Percentiles rank a stretch among this genome's conserved stretches.
Evolutionary conservation across 2,329 filamentous ascomycete species (phyloP).

Genomic region (Aspergillus spinulosporus): DNA sequence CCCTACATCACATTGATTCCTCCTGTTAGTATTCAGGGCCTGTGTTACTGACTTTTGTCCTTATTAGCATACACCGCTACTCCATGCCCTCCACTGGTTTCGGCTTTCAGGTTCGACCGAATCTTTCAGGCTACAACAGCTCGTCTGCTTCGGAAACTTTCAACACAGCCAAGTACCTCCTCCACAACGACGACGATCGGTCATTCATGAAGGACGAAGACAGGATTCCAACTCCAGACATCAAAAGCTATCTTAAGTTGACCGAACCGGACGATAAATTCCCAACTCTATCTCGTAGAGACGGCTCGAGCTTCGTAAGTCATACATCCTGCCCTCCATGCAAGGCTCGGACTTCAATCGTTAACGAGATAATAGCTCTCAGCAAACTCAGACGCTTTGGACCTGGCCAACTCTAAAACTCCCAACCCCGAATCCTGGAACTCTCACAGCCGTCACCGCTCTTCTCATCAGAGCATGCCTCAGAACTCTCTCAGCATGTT

Average conservation of each 20-base stretch:
- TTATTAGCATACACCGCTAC: slow-evolving; percentile 75
- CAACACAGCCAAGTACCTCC: slow-evolving; percentile 82
- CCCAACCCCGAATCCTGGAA: slow-evolving; percentile 67
- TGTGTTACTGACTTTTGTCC: slow-evolving; percentile 12
- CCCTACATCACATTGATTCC: neutral
- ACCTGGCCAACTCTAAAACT: slow-evolving; percentile 71
- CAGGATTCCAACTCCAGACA: slow-evolving; percentile 61
- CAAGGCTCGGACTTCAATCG: slow-evolving; percentile 23
- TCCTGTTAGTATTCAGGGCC: neutral
- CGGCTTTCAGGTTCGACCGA: slow-evolving; percentile 34
- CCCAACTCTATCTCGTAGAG: slow-evolving; percentile 61
- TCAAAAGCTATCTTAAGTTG: slow-evolving; percentile 69
- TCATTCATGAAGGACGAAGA: slow-evolving; percentile 47
- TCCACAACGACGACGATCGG: slow-evolving; percentile 76
- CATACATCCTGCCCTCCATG: neutral
- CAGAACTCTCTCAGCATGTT: slow-evolving; percentile 52
- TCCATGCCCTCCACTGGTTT: slow-evolving; percentile 77
- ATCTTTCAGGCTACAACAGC: slow-evolving; percentile 30
- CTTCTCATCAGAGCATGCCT: slow-evolving; percentile 60
- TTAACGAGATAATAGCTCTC: slow-evolving; percentile 64
- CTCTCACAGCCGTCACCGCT: slow-evolving; percentile 67
- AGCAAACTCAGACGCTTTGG: slow-evolving; percentile 75
- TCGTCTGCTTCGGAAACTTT: slow-evolving; percentile 70
- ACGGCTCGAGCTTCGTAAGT: slow-evolving; percentile 58
- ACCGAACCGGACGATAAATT: slow-evolving; percentile 80